Evolutionary conservation across 2,329 filamentous ascomycete species (phyloP), one percentile per base, ranked within the genome.

Genomic region (Arthrobotrys musiformis): DNA sequence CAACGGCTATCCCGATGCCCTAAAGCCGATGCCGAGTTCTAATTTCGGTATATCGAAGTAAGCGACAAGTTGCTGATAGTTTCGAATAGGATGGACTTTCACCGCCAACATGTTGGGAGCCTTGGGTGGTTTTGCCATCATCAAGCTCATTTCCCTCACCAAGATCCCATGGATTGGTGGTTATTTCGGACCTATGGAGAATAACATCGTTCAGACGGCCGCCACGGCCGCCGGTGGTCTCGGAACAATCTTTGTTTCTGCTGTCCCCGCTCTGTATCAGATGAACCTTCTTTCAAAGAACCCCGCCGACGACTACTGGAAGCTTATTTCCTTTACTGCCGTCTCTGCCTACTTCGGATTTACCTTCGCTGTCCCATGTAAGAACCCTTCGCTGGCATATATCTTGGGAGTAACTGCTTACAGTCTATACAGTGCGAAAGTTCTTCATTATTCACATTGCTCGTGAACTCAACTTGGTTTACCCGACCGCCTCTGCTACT

Each of bases 391-490:
- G 11, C 15, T 60, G n/a, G 52, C 74, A n/a, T 6, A 17, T 46
- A 11, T 6, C 4, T 6, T 7, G 22, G 19, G 37, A 37, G 11
- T 62, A n/a, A 8, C 81, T 50, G 44, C 24, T 74, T 22, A 79
- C 50, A 79, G 1, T 8, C 24, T 33, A 33, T 9, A 24, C 62
- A 84, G 82, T 90, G 19, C 88, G 89, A 72, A 90, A 90, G 81
- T 91, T 91, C 84, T 91, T 90, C 84, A 87, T 91, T 82, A 87
- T 91, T 82, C 88, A 90, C 73, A 88, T 90, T 11, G 88, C 88
- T 2, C 85, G 88, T 8, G 88, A 90, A 82, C 83, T 90, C 33
- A 86, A 86, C 70, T 84, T 90, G 50, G 85, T 90, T 69, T 90
- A 90, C 82, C 88, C 88, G 1, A 87, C 88, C 0, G 83, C 88